phyloP scores from a whole-genome alignment of 352 stramenopile species.

The Phytophthora aleatoria region DNA sequence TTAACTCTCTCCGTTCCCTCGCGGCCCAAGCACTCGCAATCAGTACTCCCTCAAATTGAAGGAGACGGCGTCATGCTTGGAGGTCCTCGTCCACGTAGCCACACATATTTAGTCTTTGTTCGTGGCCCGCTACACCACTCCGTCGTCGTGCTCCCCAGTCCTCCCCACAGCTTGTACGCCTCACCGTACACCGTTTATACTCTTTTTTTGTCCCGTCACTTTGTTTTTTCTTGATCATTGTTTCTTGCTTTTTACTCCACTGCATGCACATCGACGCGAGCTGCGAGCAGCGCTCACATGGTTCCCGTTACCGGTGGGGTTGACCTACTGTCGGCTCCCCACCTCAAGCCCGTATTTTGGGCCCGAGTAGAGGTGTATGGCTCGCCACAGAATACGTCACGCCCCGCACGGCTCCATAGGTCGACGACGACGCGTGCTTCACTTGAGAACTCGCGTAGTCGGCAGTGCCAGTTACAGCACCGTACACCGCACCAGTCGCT shows the following conservation, averaged over 20 bases:
- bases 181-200: slow-evolving; percentile 34
- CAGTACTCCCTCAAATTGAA: slow-evolving; percentile 20
- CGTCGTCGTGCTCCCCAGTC: slow-evolving; percentile 32
- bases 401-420: slow-evolving; percentile 53
- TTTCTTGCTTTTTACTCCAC: slow-evolving; percentile 22
- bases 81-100: slow-evolving; percentile 38
- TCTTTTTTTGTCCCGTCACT: slow-evolving; percentile 29
- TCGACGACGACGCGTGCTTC: slow-evolving; percentile 70
- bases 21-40: slow-evolving; percentile 44
- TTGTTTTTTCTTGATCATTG: slow-evolving; percentile 34
- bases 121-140: slow-evolving; percentile 20
- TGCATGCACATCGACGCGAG: slow-evolving; percentile 28
- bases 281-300: slow-evolving; percentile 23
- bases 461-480: slow-evolving; percentile 46
- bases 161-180: slow-evolving; percentile 29
- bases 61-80: slow-evolving; percentile 38
- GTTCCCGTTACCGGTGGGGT: slow-evolving; percentile 49
- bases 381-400: slow-evolving; percentile 64
- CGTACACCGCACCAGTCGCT: slow-evolving; percentile 36
- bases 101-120: slow-evolving; percentile 36
- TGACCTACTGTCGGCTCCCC: slow-evolving; percentile 40
- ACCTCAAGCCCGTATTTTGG: slow-evolving; percentile 73
- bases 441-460: slow-evolving; percentile 68
- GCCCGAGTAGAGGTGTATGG: slow-evolving; percentile 64
- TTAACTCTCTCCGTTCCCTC: slow-evolving; percentile 35